A percentile compares a stretch with the other conserved stretches of the same genome.
phyloP scores from a whole-genome alignment of 1,284 basidiomycete species.

The Rhodotorula sp. region DNA sequence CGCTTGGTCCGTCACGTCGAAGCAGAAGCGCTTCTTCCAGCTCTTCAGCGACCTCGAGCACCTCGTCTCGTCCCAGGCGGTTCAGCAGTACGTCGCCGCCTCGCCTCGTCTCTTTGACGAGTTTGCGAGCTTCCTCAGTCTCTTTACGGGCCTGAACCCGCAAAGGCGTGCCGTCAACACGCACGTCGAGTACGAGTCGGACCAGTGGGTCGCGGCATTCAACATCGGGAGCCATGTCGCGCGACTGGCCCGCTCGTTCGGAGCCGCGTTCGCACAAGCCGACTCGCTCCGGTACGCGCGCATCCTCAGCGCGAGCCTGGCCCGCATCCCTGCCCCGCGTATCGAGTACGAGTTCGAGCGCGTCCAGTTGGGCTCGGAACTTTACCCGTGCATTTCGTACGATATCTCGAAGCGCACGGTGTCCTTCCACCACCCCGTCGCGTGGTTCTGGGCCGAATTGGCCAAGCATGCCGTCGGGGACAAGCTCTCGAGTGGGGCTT shows the following conservation, averaged over 20 bases:
- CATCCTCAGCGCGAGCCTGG: slow-evolving; percentile 43
- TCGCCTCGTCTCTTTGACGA: slow-evolving; percentile 15
- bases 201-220: slow-evolving; percentile 90
- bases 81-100: slow-evolving; percentile 31
- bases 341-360: neutral
- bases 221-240: slow-evolving; percentile 84
- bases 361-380: neutral
- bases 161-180: slow-evolving; percentile 74
- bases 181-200: slow-evolving; percentile 91
- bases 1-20: slow-evolving; percentile 72
- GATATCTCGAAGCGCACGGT: neutral
- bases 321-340: neutral
- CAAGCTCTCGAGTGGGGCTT: neutral
- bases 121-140: slow-evolving; percentile 74
- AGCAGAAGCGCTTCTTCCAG: slow-evolving; percentile 75
- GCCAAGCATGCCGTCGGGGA: slow-evolving; percentile 57
- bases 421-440: slow-evolving; percentile 84
- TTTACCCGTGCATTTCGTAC: neutral
- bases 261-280: slow-evolving; percentile 63
- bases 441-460: slow-evolving; percentile 88
- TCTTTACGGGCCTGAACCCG: slow-evolving; percentile 88
- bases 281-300: neutral
- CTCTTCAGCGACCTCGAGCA: slow-evolving; percentile 46
- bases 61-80: slow-evolving; percentile 41
- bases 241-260: slow-evolving; percentile 81